Conservation (phyloP, 176 grass and related monocot species). For the Zoysia japonica region DNA sequence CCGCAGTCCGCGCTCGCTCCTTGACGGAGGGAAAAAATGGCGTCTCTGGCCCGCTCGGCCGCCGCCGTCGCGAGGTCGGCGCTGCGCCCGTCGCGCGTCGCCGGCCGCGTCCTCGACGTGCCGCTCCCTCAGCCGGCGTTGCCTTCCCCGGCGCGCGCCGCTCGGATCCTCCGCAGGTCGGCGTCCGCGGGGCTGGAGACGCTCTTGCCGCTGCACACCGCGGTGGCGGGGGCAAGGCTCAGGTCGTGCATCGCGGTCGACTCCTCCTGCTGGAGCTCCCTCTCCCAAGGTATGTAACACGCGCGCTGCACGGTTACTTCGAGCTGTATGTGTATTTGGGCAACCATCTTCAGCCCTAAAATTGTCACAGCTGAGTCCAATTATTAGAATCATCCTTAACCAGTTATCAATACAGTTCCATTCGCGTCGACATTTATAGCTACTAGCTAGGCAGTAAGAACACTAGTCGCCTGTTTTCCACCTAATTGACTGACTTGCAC, state of each 20-base stretch:
- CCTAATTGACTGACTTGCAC: too few species aligned
- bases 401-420: background rate
- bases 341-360: background rate
- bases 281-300: constrained; percentile 50
- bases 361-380: background rate
- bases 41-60: constrained; percentile 37
- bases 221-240: constrained; percentile 50
- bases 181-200: constrained; percentile 45
- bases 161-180: constrained; percentile 49
- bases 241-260: constrained; percentile 58
- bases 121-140: constrained; percentile 14
- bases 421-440: too few species aligned
- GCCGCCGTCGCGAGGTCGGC: constrained; percentile 32
- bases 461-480: too few species aligned
- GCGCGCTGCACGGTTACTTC: background rate
- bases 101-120: constrained; percentile 8
- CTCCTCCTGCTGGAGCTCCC: constrained; percentile 55
- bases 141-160: background rate
- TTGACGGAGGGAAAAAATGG: background rate
- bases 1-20: background rate
- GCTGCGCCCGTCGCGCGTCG: constrained; percentile 4
- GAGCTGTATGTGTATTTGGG: background rate
- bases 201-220: constrained; percentile 58
- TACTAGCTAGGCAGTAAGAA: too few species aligned
- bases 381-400: background rate